These are phyloP conservation scores for Nicotiana attenuata DNA, from an alignment of 257 asterid genomes.

Conservation along the genomic window DNA sequence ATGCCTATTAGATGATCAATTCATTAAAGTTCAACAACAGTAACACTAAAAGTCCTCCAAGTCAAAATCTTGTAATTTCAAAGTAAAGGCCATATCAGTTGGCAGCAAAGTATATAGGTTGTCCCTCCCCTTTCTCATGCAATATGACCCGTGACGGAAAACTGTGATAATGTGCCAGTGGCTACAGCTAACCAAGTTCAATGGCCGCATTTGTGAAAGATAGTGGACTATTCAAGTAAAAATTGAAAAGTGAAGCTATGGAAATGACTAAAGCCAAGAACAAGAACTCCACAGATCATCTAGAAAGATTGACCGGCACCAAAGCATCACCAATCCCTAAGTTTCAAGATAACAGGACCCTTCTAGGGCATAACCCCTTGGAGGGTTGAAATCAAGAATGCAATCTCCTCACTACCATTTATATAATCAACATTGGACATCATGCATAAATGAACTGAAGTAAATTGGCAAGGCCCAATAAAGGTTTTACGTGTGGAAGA, in stretches of 20 bases:
- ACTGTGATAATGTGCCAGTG: background rate
- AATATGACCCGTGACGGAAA: background rate
- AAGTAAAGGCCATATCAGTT: background rate
- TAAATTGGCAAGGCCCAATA: background rate
- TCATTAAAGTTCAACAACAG: background rate
- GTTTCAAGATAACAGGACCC: background rate
- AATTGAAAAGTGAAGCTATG: background rate
- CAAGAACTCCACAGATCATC: background rate
- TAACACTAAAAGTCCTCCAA: background rate
- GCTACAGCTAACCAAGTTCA: slow-evolving; percentile 2
- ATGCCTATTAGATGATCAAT: background rate
- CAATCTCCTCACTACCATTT: background rate
- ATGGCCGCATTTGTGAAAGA: background rate
- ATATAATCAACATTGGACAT: background rate
- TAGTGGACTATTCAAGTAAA: background rate
- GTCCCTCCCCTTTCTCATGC: slow-evolving; percentile 8
- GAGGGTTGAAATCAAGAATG: background rate
- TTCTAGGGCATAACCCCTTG: background rate
- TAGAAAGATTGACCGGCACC: background rate
- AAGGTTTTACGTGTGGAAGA: background rate
- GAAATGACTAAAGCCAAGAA: background rate
- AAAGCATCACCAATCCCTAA: background rate
- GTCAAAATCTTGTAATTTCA: background rate
- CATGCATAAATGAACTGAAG: background rate
- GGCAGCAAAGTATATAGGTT: background rate